A percentile compares a stretch with the other conserved stretches of the same genome.
These are phyloP conservation scores for Coemansia sp. DNA, from an alignment of 371 early-diverging fungal genomes.

Conservation along the genomic window DNA sequence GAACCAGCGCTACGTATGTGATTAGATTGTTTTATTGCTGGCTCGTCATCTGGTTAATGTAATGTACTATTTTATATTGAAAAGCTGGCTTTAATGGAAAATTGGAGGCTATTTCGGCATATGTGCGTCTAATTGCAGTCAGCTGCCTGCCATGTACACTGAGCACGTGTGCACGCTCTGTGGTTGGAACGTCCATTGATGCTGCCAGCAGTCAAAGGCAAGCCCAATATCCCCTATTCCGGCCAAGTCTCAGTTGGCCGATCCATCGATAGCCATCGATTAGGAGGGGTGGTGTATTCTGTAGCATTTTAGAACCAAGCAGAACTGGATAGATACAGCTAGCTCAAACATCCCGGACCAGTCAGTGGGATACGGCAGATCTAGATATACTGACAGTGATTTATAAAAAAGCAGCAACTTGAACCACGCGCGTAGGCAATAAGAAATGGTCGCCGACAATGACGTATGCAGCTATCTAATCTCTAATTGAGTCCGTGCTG, in stretches of 20 bases:
- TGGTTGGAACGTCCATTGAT: not conserved
- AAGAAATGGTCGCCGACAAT: not conserved
- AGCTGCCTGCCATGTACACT: not conserved
- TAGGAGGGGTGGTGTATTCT: not conserved
- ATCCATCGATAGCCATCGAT: conserved; percentile 12
- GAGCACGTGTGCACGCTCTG: conserved; percentile 5
- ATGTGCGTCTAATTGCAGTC: conserved; percentile 4
- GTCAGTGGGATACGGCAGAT: not conserved
- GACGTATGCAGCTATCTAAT: conserved; percentile 2
- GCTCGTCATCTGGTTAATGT: not conserved
- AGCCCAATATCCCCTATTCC: conserved; percentile 1
- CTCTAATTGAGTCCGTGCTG: conserved; percentile 6
- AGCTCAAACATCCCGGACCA: not conserved
- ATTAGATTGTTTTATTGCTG: not conserved
- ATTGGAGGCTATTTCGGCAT: not conserved
- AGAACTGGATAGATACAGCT: not conserved
- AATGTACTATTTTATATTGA: not conserved
- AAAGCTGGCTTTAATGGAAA: not conserved
- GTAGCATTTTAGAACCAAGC: not conserved
- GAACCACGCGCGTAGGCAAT: conserved; percentile 1
- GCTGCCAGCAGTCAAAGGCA: not conserved
- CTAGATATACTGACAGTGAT: not conserved
- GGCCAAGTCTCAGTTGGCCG: not conserved
- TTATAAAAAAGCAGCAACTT: too few relatives aligned
- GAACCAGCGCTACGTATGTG: conserved; percentile 46